Evolutionary conservation across 2,329 filamentous ascomycete genomes (phyloP), one percentile per base, ranked within the genome.

Genomic region (Alternaria atra): DNA sequence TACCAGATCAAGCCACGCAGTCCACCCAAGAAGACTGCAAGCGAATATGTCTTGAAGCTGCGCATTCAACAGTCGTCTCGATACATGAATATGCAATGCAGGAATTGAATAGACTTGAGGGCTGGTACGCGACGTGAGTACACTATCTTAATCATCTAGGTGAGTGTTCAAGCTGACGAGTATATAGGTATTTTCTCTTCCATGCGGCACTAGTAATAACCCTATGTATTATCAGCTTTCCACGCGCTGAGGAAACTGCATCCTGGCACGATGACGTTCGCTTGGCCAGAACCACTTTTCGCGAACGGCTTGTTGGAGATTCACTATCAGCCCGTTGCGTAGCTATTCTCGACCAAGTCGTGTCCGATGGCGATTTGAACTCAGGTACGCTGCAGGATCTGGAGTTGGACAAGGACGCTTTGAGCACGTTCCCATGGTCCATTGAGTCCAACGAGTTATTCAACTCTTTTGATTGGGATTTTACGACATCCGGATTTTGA

Each of bases 101-200:
- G 34, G 65, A 61, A 12, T 40, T 71, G 34, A 69, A 64, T 1
- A 67, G 70, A 44, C 30, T 71, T 7, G 70, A 72, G 51, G 67
- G 70, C 15, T 72, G 70, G 70, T 72, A 72, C 44, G 65, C 70
- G 10, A 72, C 70, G 70, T 72, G 55, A 66, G 70, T 64, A 48
- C 5, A 12, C 17, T 1, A 35, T n/a, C 9, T 17, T 7, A 23
- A 35, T 10, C 6, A 17, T 4, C 15, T 6, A 29, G 8, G n/a
- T 17, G n/a, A 32, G 13, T 8, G 5, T 30, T 17, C 6, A 32
- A 20, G 27, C 27, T 46, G 5, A 46, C 30, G 2, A 20, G 15
- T 4, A 44, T 20, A 6, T 50, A 72, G 70, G 32, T 72, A 64
- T 20, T 72, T 72, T 27, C 66, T 72, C 27, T 72, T 72, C 50